Evolutionary conservation across 192 early-diverging fungal genomes (phyloP), one percentile per base, ranked within the genome.

Genomic region (Phlyctochytrium bullatum): DNA sequence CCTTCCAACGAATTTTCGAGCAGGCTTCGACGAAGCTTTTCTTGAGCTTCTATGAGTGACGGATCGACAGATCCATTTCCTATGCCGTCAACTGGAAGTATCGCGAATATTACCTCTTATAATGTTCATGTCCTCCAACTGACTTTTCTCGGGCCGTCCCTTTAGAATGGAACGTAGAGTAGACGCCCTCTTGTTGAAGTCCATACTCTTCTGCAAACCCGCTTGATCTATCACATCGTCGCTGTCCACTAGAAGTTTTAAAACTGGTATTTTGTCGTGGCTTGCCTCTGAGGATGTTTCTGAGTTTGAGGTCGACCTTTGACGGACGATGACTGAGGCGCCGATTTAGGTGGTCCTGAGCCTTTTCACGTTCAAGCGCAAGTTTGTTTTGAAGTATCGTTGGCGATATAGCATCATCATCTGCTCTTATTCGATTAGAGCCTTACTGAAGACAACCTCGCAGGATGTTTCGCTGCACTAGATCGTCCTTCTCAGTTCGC

Each of bases 231-330:
- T 33, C 12, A 40, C 31, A 23, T 62, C 61, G 32, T 40, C 36
- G 25, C 61, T 62, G 32, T 62, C 61, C 61, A 62, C 61, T 34
- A 47, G 6, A 14, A 14, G n/a, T 16, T 16, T 51, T 51, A 51
- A 51, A 51, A 16, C 14, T 51, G n/a, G n/a, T 16, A 14, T 16
- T 51, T n/a, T 36, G 56, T 4, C 47, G 40, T 30, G 30, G n/a
- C n/a, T n/a, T n/a, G 67, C 76, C 76, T 63, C 75, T 69, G 31
- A 85, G 60, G 61, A 85, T 85, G 71, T 85, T 85, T 51, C 78
- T 56, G 2, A 80, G 66, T 66, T 85, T 85, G 24, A 85, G 62
- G 59, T 85, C 83, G 31, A 73, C 77, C 56, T 77, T 78, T 12
- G 71, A 67, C 2, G 83, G 80, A n/a, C 83, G 68, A 17, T 75